Evolutionary conservation across 2,329 filamentous ascomycete genomes (phyloP), one percentile per base, ranked within the genome.

Genomic region (Colletotrichum cereale): DNA sequence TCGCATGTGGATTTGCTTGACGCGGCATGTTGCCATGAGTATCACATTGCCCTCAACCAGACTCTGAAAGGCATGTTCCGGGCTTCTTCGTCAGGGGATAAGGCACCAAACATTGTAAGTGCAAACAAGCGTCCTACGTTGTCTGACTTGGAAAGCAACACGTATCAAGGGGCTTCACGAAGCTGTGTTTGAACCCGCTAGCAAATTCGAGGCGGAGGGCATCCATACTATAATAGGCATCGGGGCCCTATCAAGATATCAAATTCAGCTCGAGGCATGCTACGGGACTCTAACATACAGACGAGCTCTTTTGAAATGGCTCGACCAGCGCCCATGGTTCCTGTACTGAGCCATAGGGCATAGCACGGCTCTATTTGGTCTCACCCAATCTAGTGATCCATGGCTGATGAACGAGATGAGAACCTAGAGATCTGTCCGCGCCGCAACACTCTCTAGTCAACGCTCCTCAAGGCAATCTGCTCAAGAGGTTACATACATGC

Each of bases 361-460:
- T 8, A 31, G 12, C 14, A 18, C 5, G 14, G 18, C 7, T 29
- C 26, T 16, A 16, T 50, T 26, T 16, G 26, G 7, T 11, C 12
- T 21, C 24, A 18, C 26, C 11, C 16, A 21, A 18, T 8, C 48
- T 3, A 10, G 3, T 16, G 21, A 5, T 14, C 3, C 26, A 7
- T 16, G 24, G 24, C 14, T 2, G 16, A 18, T 10, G 48, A 29
- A 31, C 7, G 7, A 8, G 26, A 52, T 8, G 47, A 29, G 47
- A 3, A 0, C 24, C 5, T 50, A 29, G 1, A 12, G 14, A 8
- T 18, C 5, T 10, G 1, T 6, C 29, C 14, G 2, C 2, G 14
- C 5, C 12, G 7, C 47, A 10, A 18, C 6, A 29, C 7, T 18
- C 11, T 48, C 21, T 18, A n/a, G 21, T 29, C 47, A 50, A 50